Conservation (phyloP, 768 basidiomycete genomes). For the Phylloporus sp. region DNA sequence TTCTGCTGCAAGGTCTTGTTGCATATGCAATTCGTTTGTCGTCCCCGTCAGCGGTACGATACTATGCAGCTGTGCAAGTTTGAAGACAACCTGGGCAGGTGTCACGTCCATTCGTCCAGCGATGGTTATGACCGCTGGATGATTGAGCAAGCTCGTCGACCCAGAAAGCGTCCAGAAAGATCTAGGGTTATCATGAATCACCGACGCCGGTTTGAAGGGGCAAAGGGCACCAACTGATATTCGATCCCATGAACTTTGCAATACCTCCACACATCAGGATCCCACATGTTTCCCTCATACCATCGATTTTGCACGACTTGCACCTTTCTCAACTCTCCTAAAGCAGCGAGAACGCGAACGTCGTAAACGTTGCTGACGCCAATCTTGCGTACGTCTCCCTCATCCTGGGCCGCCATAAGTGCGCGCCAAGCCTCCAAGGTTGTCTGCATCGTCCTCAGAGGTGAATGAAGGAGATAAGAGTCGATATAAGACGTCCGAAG, state of each 20-base stretch:
- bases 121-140: constrained; percentile 42
- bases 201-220: not conserved
- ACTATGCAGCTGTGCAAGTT: constrained; percentile 58
- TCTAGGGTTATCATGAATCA: constrained; percentile 32
- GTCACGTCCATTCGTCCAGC: constrained; percentile 48
- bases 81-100: constrained; percentile 62
- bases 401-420: constrained; percentile 57
- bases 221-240: constrained; percentile 54
- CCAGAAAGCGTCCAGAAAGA: constrained; percentile 87
- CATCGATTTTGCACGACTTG: constrained; percentile 82
- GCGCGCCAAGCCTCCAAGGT: constrained; percentile 68
- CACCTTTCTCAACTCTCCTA: constrained; percentile 51
- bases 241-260: constrained; percentile 59
- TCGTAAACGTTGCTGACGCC: constrained; percentile 81
- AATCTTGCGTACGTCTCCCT: constrained; percentile 58
- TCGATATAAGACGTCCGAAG: constrained; percentile 72
- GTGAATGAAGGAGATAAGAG: constrained; percentile 75
- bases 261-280: constrained; percentile 56
- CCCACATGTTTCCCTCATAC: constrained; percentile 79
- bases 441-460: constrained; percentile 49
- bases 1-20: constrained; percentile 51
- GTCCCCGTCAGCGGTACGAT: constrained; percentile 77
- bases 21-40: constrained; percentile 61
- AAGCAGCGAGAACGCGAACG: constrained; percentile 44
- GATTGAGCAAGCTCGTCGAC: constrained; percentile 56